Percentiles rank a stretch among this genome's conserved stretches.
These are phyloP conservation scores for Delonix regia DNA, from an alignment of 306 rosid genomes.

Conservation along the genomic window DNA sequence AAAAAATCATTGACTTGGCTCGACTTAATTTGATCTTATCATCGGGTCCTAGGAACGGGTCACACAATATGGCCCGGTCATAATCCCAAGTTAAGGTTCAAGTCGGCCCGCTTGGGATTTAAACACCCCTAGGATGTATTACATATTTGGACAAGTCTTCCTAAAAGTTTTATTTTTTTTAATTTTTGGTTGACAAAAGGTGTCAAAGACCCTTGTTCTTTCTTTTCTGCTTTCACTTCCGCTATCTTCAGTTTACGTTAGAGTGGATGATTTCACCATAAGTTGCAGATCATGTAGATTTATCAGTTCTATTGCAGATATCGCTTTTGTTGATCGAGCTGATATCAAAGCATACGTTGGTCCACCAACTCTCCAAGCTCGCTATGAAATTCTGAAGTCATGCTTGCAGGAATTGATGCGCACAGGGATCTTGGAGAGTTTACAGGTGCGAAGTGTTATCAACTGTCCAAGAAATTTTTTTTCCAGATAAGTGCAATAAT, in stretches of 20 bases:
- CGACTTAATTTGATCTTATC: too few relatives aligned
- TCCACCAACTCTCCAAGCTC: constrained; percentile 96
- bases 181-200: not conserved
- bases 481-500: not conserved
- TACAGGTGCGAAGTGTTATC: constrained; percentile 54
- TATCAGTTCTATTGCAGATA: constrained; percentile 60
- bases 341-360: constrained; percentile 98
- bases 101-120: too few relatives aligned
- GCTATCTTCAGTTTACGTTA: constrained; percentile 22
- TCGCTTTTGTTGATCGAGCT: constrained; percentile 98
- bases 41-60: too few relatives aligned
- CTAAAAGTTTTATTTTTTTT: constrained; percentile 3
- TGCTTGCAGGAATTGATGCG: constrained; percentile 82
- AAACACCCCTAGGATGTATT: not conserved
- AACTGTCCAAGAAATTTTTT: constrained; percentile 12
- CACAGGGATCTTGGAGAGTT: constrained; percentile 62
- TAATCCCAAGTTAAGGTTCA: too few relatives aligned
- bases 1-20: too few relatives aligned
- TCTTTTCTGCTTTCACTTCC: constrained; percentile 26
- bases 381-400: constrained; percentile 88
- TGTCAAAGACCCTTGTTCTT: not conserved
- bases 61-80: too few relatives aligned
- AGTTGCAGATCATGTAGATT: constrained; percentile 29
- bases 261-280: constrained; percentile 29
- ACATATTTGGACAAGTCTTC: not conserved